phyloP scores from a whole-genome alignment of 2,329 filamentous ascomycete genomes.

The Myriosclerotinia duriaeana region DNA sequence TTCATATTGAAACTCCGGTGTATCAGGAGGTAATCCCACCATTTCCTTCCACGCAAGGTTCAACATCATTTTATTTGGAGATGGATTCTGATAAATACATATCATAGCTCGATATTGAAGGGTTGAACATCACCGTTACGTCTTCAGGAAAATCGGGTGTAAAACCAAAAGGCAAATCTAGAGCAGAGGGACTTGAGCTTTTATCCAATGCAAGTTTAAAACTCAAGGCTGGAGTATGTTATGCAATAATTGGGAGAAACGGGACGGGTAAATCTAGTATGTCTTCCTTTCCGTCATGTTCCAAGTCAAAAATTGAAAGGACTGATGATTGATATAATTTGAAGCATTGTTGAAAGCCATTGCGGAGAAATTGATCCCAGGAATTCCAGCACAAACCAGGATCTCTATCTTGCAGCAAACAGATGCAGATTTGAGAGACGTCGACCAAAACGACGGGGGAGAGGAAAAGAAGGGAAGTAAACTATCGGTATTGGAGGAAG shows the following conservation, averaged over 20 bases:
- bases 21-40: constrained; percentile 36
- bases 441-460: constrained; percentile 40
- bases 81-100: constrained; percentile 15
- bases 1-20: constrained; percentile 39
- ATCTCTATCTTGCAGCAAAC: constrained; percentile 72
- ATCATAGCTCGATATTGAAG: constrained; percentile 66
- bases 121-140: constrained; percentile 66
- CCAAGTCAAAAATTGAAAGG: constrained; percentile 18
- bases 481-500: constrained; percentile 63
- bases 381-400: constrained; percentile 64
- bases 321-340: neutral
- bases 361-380: constrained; percentile 75
- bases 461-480: constrained; percentile 32
- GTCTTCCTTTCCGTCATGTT: constrained; percentile 30
- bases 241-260: constrained; percentile 78
- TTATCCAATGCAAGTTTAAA: constrained; percentile 67
- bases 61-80: neutral
- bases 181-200: constrained; percentile 60
- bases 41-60: neutral
- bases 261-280: constrained; percentile 80
- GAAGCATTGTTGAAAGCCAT: constrained; percentile 71
- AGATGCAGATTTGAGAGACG: constrained; percentile 36
- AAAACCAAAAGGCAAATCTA: constrained; percentile 53
- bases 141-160: constrained; percentile 43
- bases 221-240: constrained; percentile 70